Evolutionary conservation across 1,284 basidiomycete genomes (phyloP).

Genomic region (Pascua guehoae): DNA sequence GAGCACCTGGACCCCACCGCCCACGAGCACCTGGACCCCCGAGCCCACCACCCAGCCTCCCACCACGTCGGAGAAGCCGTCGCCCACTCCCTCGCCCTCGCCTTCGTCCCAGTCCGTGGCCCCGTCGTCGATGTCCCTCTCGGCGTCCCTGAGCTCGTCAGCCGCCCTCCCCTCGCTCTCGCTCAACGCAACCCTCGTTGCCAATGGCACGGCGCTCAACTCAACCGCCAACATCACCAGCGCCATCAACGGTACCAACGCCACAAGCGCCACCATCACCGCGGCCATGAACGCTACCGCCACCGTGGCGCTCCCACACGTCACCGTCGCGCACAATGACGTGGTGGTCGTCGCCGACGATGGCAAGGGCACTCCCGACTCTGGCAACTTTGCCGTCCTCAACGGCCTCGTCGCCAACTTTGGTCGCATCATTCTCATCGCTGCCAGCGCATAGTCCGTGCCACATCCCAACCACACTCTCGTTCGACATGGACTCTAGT

Average conservation of each 20-base stretch:
- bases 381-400: too few species aligned
- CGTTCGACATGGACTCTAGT: too few species aligned
- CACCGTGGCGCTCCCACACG: slow-evolving; percentile 13
- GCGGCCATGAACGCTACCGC: slow-evolving; percentile 10
- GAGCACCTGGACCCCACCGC: not conserved
- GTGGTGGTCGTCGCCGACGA: slow-evolving; percentile 1
- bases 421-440: too few species aligned
- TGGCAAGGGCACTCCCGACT: too few species aligned
- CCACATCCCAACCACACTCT: too few species aligned
- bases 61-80: slow-evolving; percentile 10
- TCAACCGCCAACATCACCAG: slow-evolving; percentile 1
- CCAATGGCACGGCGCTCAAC: not conserved
- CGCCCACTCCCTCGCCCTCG: not conserved
- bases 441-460: too few species aligned
- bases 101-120: slow-evolving; percentile 31
- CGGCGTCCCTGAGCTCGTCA: slow-evolving; percentile 17
- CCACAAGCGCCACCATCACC: slow-evolving; percentile 17
- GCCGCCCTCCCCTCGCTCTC: not conserved
- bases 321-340: slow-evolving; percentile 11
- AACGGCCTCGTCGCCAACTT: too few species aligned
- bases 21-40: not conserved
- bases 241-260: not conserved
- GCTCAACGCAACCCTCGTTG: not conserved
- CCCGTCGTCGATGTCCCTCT: slow-evolving; percentile 32
- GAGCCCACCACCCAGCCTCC: slow-evolving; percentile 21